Evolutionary conservation across 2,329 filamentous ascomycete genomes (phyloP).

Genomic region (Rhytidhysteron rufulum): DNA sequence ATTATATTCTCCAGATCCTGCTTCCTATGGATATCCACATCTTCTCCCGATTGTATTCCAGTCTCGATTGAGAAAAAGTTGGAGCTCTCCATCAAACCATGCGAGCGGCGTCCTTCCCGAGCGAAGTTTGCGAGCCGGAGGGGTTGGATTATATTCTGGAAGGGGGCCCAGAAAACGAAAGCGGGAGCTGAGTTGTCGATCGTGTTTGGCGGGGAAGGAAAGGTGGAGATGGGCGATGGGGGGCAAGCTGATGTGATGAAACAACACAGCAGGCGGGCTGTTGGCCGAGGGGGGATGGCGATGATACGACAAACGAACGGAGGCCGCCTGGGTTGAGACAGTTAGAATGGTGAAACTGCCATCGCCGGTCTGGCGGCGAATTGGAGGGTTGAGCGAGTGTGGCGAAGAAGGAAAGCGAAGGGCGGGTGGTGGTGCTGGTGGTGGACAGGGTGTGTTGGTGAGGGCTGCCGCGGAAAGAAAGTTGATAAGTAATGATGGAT

Average conservation of each 20-base stretch:
- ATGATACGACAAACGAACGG: constrained; percentile 5
- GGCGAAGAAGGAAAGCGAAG: background rate
- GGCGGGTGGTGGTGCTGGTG: background rate
- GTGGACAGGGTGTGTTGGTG: too few relatives aligned
- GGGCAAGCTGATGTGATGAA: constrained; percentile 15
- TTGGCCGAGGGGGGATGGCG: constrained; percentile 15
- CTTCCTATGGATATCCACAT: constrained; percentile 33
- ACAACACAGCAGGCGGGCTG: constrained; percentile 11
- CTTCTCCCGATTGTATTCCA: too few relatives aligned
- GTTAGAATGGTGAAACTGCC: constrained; percentile 4
- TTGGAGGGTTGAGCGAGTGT: constrained; percentile 12
- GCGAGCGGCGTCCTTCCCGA: too few relatives aligned
- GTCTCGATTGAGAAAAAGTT: too few relatives aligned
- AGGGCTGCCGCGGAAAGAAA: background rate
- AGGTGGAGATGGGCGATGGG: constrained; percentile 12
- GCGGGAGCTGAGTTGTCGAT: background rate
- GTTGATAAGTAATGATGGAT: too few relatives aligned
- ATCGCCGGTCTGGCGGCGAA: constrained; percentile 7
- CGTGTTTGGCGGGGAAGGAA: background rate
- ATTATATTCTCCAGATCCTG: constrained; percentile 16
- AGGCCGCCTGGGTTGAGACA: background rate
- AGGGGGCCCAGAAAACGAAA: background rate
- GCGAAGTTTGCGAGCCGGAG: too few relatives aligned
- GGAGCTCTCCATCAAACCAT: background rate
- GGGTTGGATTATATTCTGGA: too few relatives aligned